phyloP scores from a whole-genome alignment of 2,329 filamentous ascomycete genomes.

The Colletotrichum nymphaeae region DNA sequence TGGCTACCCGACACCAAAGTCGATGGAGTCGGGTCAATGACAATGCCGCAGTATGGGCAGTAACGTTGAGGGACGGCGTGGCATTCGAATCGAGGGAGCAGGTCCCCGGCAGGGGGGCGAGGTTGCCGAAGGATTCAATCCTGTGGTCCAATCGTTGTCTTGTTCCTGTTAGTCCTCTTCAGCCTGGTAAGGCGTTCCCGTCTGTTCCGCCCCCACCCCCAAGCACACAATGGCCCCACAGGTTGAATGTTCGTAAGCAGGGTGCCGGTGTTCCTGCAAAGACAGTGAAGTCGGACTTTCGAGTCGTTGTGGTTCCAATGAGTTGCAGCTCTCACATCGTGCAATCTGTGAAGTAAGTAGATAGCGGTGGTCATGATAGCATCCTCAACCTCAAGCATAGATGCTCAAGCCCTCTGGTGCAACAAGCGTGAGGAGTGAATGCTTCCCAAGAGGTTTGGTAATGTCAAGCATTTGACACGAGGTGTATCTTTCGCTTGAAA shows the following conservation, averaged over 20 bases:
- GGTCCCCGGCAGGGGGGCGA: background rate
- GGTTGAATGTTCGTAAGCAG: background rate
- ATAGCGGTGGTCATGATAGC: background rate
- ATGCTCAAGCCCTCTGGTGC: background rate
- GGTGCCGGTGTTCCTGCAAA: background rate
- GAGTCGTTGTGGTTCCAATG: background rate
- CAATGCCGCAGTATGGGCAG: background rate
- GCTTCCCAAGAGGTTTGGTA: background rate
- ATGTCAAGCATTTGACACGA: background rate
- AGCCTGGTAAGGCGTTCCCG: background rate
- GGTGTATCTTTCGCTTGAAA: background rate
- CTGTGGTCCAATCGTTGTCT: background rate
- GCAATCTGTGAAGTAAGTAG: background rate
- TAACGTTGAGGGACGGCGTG: background rate
- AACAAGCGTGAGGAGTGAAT: too few relatives aligned
- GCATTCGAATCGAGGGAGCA: background rate
- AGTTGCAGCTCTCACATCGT: background rate
- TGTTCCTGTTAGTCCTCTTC: background rate
- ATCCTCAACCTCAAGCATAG: background rate
- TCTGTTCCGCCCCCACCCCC: background rate
- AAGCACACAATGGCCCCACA: background rate
- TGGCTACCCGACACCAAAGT: background rate
- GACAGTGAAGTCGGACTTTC: background rate
- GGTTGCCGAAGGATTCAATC: background rate
- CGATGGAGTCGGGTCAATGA: background rate